Evolutionary conservation across 164 flowering plant species (phyloP), one percentile per base, ranked within the genome.

Genomic region (Kingdonia uniflora): DNA sequence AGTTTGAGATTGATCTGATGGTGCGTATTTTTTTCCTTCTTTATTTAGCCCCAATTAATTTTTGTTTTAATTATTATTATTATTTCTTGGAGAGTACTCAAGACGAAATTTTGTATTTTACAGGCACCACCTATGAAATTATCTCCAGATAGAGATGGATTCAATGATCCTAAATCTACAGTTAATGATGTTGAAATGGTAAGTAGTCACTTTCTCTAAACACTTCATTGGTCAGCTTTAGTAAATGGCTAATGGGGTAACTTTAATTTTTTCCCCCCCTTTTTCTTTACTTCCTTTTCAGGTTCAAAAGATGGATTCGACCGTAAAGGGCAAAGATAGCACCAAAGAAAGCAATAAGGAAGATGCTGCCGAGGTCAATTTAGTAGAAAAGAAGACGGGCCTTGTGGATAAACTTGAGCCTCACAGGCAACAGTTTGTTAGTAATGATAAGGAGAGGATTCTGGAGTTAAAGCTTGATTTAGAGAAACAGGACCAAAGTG

Each of bases 1-100:
- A 82, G 61, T 86, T 80, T 55, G 21, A 77, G 76, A 78, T 92
- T 66, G 99, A 92, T 80, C 85, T 94, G 60, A 88, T 86, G 99
- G 99, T 94, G 75, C 60, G 69, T 48, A 59, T 68, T 39, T 25
- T 33, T n/a, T 55, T 35, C 29, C 11, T 6, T 48, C 16, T 52
- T 14, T 40, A 14, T 17, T 29, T 56, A 2, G n/a, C n/a, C n/a
- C n/a, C n/a, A n/a, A n/a, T n/a, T n/a, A n/a, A n/a, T n/a, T n/a
- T n/a, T n/a, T n/a, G n/a, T n/a, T n/a, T n/a, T n/a, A 19, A 10
- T 45, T 41, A 14, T 56, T 35, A 40, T 11, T 42, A 25, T 14
- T 45, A 51, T 20, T 48, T 51, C 16, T 15, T 41, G 42, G 6
- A 22, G 41, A 12, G 20, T 15, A 10, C 17, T 11, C n/a, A 16